Evolutionary conservation across 2,329 filamentous ascomycete genomes (phyloP).

Genomic region (Ceratocystis papillata): DNA sequence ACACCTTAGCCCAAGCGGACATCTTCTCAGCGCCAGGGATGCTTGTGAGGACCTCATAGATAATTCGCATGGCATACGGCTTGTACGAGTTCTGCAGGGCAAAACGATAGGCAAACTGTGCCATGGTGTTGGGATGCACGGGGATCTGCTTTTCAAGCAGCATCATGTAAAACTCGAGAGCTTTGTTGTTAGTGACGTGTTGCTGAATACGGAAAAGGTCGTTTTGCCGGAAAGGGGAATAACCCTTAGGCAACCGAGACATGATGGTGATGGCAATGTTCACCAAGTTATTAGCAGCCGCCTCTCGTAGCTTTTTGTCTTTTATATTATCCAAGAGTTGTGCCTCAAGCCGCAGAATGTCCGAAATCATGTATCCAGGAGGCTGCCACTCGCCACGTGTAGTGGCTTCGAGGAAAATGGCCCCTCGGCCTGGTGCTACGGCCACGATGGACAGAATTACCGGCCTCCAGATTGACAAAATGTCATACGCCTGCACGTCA

Average conservation of each 20-base stretch:
- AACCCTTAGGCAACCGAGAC: conserved; percentile 9
- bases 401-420: conserved; percentile 24
- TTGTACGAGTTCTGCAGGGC: conserved; percentile 32
- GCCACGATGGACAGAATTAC: conserved; percentile 14
- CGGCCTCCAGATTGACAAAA: conserved; percentile 17
- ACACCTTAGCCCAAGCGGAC: conserved; percentile 40
- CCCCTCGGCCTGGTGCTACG: conserved; percentile 9
- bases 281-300: conserved; percentile 28
- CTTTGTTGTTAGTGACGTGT: conserved; percentile 29
- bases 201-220: conserved; percentile 22
- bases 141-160: conserved; percentile 29
- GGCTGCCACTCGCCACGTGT: conserved; percentile 18
- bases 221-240: conserved; percentile 33
- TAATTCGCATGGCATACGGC: conserved; percentile 22
- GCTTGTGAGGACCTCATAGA: conserved; percentile 31
- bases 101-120: conserved; percentile 41
- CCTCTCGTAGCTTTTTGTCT: background rate
- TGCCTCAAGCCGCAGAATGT: conserved; percentile 15
- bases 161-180: conserved; percentile 32
- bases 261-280: conserved; percentile 25
- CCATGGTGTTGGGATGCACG: conserved; percentile 36
- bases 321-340: conserved; percentile 9
- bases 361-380: conserved; percentile 20
- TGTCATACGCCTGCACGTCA: background rate
- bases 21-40: conserved; percentile 35